Conservation (phyloP, 352 stramenopile genomes). For the Pythium aristosporum region DNA sequence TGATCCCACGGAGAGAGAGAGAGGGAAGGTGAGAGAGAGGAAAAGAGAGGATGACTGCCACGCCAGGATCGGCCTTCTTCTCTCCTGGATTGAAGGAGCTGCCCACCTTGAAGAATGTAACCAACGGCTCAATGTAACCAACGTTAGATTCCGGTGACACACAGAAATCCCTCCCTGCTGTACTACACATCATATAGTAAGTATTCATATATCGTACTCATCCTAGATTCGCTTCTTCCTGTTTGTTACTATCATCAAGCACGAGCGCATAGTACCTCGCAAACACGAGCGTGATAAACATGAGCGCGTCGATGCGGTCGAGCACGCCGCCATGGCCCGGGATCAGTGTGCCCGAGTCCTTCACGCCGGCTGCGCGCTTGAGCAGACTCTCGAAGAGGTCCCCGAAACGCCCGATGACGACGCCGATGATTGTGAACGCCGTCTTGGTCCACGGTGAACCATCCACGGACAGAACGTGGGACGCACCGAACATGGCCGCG, state of each 20-base stretch:
- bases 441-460: conserved; percentile 78
- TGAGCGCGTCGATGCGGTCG: conserved; percentile 94
- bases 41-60: too few species aligned
- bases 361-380: conserved; percentile 93
- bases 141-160: too few species aligned
- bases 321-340: conserved; percentile 94
- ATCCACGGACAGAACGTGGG: conserved; percentile 59
- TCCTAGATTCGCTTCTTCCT: not conserved
- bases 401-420: conserved; percentile 93
- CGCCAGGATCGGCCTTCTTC: not conserved
- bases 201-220: not conserved
- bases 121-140: not conserved
- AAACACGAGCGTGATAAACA: conserved; percentile 84
- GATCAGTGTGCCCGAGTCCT: conserved; percentile 94
- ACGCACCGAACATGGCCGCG: conserved; percentile 78
- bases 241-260: not conserved
- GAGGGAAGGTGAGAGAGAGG: not conserved
- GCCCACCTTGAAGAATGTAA: conserved; percentile 3
- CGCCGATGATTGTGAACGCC: conserved; percentile 80
- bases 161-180: too few species aligned
- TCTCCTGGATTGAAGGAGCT: not conserved
- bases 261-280: conserved; percentile 41
- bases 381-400: conserved; percentile 96
- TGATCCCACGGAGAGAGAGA: not conserved
- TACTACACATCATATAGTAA: too few species aligned